A percentile compares a stretch with the other conserved stretches of the same genome.
phyloP scores from a whole-genome alignment of 441 rosid species.

The Erodium moschatum region DNA sequence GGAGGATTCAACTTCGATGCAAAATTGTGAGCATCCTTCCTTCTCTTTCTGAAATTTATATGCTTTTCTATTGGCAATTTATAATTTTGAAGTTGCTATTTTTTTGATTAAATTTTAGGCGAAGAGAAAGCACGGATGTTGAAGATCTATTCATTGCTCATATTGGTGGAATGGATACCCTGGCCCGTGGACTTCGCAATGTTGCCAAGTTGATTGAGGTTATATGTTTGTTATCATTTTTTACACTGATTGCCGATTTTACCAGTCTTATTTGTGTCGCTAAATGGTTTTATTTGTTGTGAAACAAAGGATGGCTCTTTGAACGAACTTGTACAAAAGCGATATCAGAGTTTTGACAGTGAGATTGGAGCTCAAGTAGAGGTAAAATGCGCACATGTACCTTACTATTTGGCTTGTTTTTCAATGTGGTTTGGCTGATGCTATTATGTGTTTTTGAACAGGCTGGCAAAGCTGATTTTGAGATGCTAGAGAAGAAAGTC shows the following conservation, averaged over 20 bases:
- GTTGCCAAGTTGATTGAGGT: constrained; percentile 81
- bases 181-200: constrained; percentile 87
- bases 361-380: constrained; percentile 68
- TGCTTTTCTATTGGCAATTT: no score
- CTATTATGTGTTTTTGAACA: constrained; percentile 21
- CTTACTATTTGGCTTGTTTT: background rate
- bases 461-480: constrained; percentile 86
- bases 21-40: constrained; percentile 51
- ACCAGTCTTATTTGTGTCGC: background rate
- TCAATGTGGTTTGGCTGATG: constrained; percentile 1
- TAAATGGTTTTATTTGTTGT: background rate
- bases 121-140: constrained; percentile 96
- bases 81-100: no score
- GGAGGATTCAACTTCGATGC: constrained; percentile 99
- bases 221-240: no score
- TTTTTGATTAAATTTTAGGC: constrained; percentile 29
- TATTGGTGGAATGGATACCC: constrained; percentile 84
- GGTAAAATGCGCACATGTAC: constrained; percentile 25
- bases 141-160: constrained; percentile 93
- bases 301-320: constrained; percentile 59
- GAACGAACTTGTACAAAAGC: constrained; percentile 47
- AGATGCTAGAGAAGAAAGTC: constrained; percentile 75
- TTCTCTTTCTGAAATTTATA: background rate
- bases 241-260: no score
- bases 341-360: constrained; percentile 67